Percentiles rank a stretch among this genome's conserved stretches.
Conservation (phyloP, 225 moss, liverwort and hornwort genomes). For the Sphagnum contortum region DNA sequence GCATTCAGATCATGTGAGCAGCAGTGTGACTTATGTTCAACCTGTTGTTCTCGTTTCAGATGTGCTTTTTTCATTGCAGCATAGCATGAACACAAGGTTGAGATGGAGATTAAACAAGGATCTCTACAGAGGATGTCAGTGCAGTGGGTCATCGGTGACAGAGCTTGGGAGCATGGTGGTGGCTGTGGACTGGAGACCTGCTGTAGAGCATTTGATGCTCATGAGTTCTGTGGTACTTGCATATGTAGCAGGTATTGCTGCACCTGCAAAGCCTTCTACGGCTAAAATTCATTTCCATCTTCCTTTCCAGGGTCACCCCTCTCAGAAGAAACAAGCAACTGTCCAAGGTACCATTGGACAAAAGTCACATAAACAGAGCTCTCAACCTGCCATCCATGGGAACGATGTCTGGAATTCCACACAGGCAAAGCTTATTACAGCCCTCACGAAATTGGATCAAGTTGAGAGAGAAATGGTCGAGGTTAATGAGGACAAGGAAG, state of each 20-base stretch:
- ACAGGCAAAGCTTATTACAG: slow-evolving; percentile 50
- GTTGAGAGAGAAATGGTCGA: slow-evolving; percentile 16
- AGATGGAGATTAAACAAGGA: slow-evolving; percentile 13
- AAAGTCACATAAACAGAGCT: slow-evolving; percentile 7
- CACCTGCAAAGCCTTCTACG: slow-evolving; percentile 21
- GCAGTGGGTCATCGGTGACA: slow-evolving; percentile 19
- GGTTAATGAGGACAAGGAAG: slow-evolving; percentile 24
- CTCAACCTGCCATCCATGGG: slow-evolving; percentile 15
- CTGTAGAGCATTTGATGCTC: slow-evolving; percentile 48
- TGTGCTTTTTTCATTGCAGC: background rate
- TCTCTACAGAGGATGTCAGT: slow-evolving; percentile 6
- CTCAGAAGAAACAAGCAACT: too few relatives aligned
- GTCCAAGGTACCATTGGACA: background rate
- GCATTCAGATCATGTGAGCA: too few relatives aligned
- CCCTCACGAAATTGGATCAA: slow-evolving; percentile 33
- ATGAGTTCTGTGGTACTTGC: slow-evolving; percentile 46
- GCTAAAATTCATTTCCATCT: slow-evolving; percentile 5
- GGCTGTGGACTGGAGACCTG: slow-evolving; percentile 47
- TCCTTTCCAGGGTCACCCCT: slow-evolving; percentile 3
- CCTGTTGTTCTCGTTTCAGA: too few relatives aligned
- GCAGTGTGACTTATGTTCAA: too few relatives aligned
- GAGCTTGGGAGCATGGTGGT: slow-evolving; percentile 31
- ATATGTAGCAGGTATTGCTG: slow-evolving; percentile 47
- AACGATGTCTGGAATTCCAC: slow-evolving; percentile 45
- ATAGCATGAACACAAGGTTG: slow-evolving; percentile 4